Evolutionary conservation across 31 red algal species (phyloP).

Genomic region (Porphyra umbilicalis): DNA sequence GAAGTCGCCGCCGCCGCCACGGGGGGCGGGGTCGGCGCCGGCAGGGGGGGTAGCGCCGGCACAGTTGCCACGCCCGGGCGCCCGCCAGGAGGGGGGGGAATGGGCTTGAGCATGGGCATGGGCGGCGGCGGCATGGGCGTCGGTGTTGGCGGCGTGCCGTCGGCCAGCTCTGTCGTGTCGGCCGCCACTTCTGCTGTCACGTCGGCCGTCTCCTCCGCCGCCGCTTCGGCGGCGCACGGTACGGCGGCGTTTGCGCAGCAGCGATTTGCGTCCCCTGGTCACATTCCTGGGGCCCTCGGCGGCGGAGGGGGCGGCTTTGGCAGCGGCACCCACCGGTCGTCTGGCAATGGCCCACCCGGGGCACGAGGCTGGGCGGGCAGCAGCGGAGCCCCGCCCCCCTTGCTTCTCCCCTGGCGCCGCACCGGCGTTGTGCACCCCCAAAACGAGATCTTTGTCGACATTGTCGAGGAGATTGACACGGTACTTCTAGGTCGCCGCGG

Average conservation of each 20-base stretch:
- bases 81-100: not conserved
- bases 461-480: conserved; percentile 78
- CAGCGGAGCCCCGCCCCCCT: not conserved
- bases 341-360: not conserved
- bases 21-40: not conserved
- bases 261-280: not conserved
- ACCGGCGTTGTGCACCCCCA: conserved; percentile 68
- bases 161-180: not conserved
- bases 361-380: too few species aligned
- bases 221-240: not conserved
- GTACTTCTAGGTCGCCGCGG: not conserved
- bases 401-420: conserved; percentile 43
- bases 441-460: conserved; percentile 95
- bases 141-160: not conserved
- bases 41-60: not conserved
- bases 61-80: not conserved
- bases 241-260: not conserved
- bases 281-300: not conserved
- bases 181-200: not conserved
- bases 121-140: not conserved
- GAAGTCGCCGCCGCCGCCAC: conserved; percentile 41
- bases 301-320: not conserved
- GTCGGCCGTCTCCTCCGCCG: not conserved
- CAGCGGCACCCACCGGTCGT: not conserved
- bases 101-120: not conserved